Percentiles rank a stretch among this genome's conserved stretches.
These are phyloP conservation scores for Diphasiastrum complanatum DNA, from an alignment of 83 land plant species.

Conservation along the genomic window DNA sequence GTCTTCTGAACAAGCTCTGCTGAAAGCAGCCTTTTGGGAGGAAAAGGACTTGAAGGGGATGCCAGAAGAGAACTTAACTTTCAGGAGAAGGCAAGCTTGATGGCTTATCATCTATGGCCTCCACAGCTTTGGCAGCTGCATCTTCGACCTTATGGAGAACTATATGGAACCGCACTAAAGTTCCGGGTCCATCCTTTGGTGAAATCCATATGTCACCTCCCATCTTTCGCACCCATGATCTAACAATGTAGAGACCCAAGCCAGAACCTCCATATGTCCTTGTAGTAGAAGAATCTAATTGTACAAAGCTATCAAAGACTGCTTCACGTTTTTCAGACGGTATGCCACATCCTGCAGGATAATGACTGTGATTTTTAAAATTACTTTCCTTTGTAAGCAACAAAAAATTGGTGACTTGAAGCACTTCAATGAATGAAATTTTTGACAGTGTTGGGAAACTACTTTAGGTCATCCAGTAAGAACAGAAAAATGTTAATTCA, in stretches of 20 bases:
- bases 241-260: slow-evolving; percentile 9
- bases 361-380: too few relatives aligned
- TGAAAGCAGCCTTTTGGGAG: neutral
- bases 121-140: too few relatives aligned
- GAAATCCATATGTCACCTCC: slow-evolving; percentile 7
- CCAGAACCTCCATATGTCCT: slow-evolving; percentile 13
- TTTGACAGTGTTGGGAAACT: too few relatives aligned
- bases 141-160: neutral
- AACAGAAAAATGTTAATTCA: too few relatives aligned
- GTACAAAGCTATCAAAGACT: slow-evolving; percentile 9
- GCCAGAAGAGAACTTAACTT: neutral
- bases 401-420: too few relatives aligned
- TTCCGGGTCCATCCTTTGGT: slow-evolving; percentile 10
- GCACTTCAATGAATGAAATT: too few relatives aligned
- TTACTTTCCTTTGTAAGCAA: too few relatives aligned
- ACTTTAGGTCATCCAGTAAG: too few relatives aligned
- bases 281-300: slow-evolving; percentile 8
- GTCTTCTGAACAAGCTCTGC: neutral
- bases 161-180: slow-evolving; percentile 5
- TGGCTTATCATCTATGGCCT: too few relatives aligned
- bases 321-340: slow-evolving; percentile 2
- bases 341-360: slow-evolving; percentile 10
- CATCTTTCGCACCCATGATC: slow-evolving; percentile 7
- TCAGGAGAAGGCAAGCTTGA: slow-evolving; percentile 8
- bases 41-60: neutral